Conservation (phyloP, 2,329 filamentous ascomycete species). For the Nemania sp. region DNA sequence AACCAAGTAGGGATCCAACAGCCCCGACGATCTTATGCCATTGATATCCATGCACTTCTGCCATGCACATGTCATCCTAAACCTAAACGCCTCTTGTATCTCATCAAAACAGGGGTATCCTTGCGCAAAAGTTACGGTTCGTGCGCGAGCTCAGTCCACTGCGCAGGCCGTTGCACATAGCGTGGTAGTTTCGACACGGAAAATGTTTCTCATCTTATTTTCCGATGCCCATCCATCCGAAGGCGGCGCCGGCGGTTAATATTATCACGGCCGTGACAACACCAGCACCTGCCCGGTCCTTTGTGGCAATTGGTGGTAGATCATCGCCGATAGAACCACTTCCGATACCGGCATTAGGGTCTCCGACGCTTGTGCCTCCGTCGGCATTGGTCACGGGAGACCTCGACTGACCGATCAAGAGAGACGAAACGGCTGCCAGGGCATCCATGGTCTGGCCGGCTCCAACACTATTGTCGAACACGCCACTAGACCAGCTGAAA, state of each 20-base stretch:
- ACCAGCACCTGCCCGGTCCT: conserved; percentile 52
- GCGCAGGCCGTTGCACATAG: too few relatives aligned
- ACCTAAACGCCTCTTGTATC: conserved; percentile 12
- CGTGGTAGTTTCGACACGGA: too few relatives aligned
- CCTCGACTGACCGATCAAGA: conserved; percentile 49
- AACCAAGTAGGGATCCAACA: conserved; percentile 2
- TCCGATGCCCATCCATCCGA: conserved; percentile 52
- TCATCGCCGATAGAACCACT: conserved; percentile 41
- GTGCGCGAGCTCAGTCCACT: too few relatives aligned
- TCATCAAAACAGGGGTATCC: conserved; percentile 19
- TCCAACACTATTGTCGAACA: conserved; percentile 58
- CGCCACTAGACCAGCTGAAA: conserved; percentile 49
- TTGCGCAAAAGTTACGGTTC: neutral
- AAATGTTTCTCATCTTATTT: conserved; percentile 1
- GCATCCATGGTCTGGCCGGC: conserved; percentile 65
- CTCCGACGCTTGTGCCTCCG: conserved; percentile 56
- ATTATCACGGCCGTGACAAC: conserved; percentile 53
- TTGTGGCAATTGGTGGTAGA: conserved; percentile 45
- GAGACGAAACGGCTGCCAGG: conserved; percentile 57
- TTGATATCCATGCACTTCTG: neutral
- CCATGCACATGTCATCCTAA: neutral
- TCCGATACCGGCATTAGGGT: conserved; percentile 47
- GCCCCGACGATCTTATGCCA: neutral
- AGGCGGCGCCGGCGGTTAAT: conserved; percentile 44
- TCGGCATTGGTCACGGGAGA: conserved; percentile 49